These are phyloP conservation scores for Moringa oleifera DNA, from an alignment of 345 rosid genomes.

Conservation along the genomic window DNA sequence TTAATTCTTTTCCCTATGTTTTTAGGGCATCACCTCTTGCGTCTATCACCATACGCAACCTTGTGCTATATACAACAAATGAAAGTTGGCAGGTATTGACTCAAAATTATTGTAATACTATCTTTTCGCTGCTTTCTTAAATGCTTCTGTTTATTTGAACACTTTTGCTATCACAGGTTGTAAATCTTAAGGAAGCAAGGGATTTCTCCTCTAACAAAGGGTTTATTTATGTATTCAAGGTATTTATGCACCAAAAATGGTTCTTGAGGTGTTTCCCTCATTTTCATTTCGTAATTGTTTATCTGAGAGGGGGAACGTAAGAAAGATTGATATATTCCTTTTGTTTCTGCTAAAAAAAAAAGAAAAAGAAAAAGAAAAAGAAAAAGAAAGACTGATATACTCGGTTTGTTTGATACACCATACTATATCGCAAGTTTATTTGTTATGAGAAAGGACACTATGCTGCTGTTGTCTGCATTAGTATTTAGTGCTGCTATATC, in stretches of 20 bases:
- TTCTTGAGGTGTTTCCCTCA: neutral
- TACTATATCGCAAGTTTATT: no score
- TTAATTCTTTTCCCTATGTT: slow-evolving; percentile 12
- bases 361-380: no score
- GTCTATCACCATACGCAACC: slow-evolving; percentile 82
- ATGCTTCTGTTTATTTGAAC: slow-evolving; percentile 6
- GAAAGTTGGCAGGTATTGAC: slow-evolving; percentile 89
- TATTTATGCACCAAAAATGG: slow-evolving; percentile 14
- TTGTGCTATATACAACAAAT: slow-evolving; percentile 74
- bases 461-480: neutral
- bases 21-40: slow-evolving; percentile 94
- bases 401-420: no score
- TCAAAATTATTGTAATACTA: neutral
- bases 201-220: slow-evolving; percentile 72
- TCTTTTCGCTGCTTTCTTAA: neutral
- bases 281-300: slow-evolving; percentile 8
- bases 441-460: neutral
- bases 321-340: no score
- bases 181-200: slow-evolving; percentile 95
- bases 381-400: no score
- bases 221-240: slow-evolving; percentile 91
- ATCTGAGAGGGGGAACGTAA: neutral
- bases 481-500: slow-evolving; percentile 27
- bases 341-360: no score
- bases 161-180: slow-evolving; percentile 45